Evolutionary conservation across 2,329 filamentous ascomycete species (phyloP), one percentile per base, ranked within the genome.

Genomic region (Esteya vermicola): DNA sequence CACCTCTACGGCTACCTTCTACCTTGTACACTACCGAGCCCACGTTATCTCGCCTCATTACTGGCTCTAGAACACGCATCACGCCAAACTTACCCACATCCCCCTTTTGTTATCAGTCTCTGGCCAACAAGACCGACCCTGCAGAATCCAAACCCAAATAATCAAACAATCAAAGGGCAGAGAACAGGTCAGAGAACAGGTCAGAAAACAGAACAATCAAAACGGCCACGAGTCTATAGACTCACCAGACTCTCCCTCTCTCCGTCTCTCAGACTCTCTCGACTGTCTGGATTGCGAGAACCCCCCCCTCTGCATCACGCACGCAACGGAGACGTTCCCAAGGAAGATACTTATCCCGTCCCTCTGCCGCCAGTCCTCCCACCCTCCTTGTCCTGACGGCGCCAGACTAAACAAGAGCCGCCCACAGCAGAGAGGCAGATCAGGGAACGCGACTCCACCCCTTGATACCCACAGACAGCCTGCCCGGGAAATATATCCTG

Each of bases 321-420:
- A 27, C 25, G 25, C 25, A 27, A 8, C 8, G 13, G 8, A 27
- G 13, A 27, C 25, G 8, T 13, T 27, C 25, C 8, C 25, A 27
- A 13, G 13, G 13, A 8, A 27, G 13, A 8, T 27, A 13, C 25
- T 13, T 27, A 13, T 27, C 8, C 28, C 28, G 28, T 31, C 28
- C 26, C 27, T 38, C 23, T 27, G 20, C 36, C 13, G 14, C 36
- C 27, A 25, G 13, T 38, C 25, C 26, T 19, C 18, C 14, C 23
- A n/a, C 35, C 23, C 35, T 20, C 36, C n/a, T 20, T 30, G 13
- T 12, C 20, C 25, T 18, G 13, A 6, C 28, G 35, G 23, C 18
- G 27, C 16, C 35, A 36, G 35, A 22, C 35, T 36, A 36, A 28
- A n/a, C 32, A 34, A 34, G 32, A 34, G 32, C 32, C 21, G 33